These are phyloP conservation scores for Phragmites australis DNA, from an alignment of 176 grass and related monocot species.

Conservation along the genomic window DNA sequence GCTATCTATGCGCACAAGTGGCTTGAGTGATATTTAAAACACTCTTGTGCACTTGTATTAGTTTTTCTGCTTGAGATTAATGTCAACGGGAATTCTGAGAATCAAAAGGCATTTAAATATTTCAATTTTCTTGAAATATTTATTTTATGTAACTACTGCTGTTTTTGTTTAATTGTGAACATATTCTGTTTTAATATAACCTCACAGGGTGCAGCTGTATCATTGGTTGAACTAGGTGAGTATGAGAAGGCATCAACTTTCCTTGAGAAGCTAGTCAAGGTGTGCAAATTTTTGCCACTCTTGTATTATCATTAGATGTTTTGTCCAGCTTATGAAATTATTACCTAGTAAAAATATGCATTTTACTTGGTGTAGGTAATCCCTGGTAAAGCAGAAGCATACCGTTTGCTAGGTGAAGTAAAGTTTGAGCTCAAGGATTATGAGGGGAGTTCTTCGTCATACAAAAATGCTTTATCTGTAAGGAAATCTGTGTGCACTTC, in stretches of 20 bases:
- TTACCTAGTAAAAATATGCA: conserved; percentile 31
- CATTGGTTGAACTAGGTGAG: conserved; percentile 82
- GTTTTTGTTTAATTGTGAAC: not conserved
- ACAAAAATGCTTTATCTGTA: conserved; percentile 71
- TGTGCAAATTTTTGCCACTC: conserved; percentile 31
- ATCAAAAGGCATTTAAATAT: conserved; percentile 4
- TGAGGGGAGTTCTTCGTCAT: conserved; percentile 78
- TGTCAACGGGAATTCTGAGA: not conserved
- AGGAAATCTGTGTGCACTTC: conserved; percentile 24
- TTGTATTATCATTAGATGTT: conserved; percentile 6
- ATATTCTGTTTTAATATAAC: conserved; percentile 32
- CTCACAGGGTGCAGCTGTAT: conserved; percentile 74
- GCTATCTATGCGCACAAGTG: not conserved
- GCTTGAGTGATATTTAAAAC: not conserved
- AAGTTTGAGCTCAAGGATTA: conserved; percentile 97
- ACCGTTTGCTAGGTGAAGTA: conserved; percentile 86
- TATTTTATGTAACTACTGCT: conserved; percentile 10
- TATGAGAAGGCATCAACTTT: conserved; percentile 71
- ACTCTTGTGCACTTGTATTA: not conserved
- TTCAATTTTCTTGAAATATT: not conserved
- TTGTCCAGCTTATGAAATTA: conserved; percentile 27
- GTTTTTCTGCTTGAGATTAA: not conserved
- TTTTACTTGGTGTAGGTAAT: conserved; percentile 64
- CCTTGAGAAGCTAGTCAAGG: conserved; percentile 85
- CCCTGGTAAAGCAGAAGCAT: conserved; percentile 78